A percentile compares a stretch with the other conserved stretches of the same genome.
These are phyloP conservation scores for Toxoplasma gondii DNA, from an alignment of 169 alveolate species.

Conservation along the genomic window DNA sequence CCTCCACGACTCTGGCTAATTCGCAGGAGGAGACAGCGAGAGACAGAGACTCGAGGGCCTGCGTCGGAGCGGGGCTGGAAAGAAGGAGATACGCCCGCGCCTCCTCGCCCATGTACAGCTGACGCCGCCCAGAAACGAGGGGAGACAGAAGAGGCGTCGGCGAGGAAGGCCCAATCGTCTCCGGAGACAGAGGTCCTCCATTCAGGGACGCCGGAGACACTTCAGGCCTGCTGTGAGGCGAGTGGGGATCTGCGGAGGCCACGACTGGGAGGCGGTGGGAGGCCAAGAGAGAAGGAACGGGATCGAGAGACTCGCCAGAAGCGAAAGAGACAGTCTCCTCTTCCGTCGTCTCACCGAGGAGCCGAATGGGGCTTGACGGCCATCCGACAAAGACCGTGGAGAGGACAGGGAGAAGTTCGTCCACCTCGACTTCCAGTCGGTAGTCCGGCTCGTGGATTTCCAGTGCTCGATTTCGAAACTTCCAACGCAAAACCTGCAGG, in stretches of 20 bases:
- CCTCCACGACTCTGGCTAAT: not conserved
- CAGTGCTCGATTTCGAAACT: constrained; percentile 11
- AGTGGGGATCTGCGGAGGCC: too few species aligned
- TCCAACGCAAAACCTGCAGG: constrained; percentile 41
- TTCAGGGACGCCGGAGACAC: too few species aligned
- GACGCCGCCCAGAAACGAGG: not conserved
- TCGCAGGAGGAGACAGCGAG: not conserved
- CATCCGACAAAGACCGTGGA: constrained; percentile 13
- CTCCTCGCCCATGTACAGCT: not conserved
- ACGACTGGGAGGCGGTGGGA: too few species aligned
- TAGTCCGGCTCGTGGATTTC: constrained; percentile 31
- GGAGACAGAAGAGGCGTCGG: too few species aligned
- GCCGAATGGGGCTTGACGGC: constrained; percentile 18
- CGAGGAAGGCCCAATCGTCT: too few species aligned
- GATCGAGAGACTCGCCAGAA: not conserved
- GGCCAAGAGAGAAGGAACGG: too few species aligned
- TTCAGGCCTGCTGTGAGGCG: too few species aligned
- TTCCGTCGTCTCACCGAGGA: not conserved
- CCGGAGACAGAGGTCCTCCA: too few species aligned
- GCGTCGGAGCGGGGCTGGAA: not conserved
- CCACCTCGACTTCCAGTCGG: constrained; percentile 48
- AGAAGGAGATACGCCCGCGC: not conserved
- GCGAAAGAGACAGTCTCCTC: not conserved
- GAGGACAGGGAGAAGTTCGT: constrained; percentile 2
- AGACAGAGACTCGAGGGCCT: not conserved